Conservation (phyloP, 345 rosid species). For the Citrus sinensis region DVS_A1.0 CM039166.1:24557501-24558000, state of each 20-base stretch:
- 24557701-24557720: no score
- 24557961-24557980: conserved; percentile 15
- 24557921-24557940: background rate
- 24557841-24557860: background rate
- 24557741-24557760: background rate
- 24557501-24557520: background rate
- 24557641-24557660: background rate
- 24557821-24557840: background rate
- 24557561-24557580: background rate
- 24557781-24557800: background rate
- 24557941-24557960: conserved; percentile 1
- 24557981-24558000: conserved; percentile 7
- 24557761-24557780: background rate
- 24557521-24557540: background rate
- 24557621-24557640: background rate
- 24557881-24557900: background rate
- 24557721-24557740: no score
- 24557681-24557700: background rate
- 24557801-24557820: background rate
- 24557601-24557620: background rate
- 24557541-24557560: background rate
- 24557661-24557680: background rate
- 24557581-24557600: background rate
- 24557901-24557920: background rate
- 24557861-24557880: background rate